These are phyloP conservation scores for Baorangia bicolor DNA, from an alignment of 768 basidiomycete species.

Conservation along the genomic window DNA sequence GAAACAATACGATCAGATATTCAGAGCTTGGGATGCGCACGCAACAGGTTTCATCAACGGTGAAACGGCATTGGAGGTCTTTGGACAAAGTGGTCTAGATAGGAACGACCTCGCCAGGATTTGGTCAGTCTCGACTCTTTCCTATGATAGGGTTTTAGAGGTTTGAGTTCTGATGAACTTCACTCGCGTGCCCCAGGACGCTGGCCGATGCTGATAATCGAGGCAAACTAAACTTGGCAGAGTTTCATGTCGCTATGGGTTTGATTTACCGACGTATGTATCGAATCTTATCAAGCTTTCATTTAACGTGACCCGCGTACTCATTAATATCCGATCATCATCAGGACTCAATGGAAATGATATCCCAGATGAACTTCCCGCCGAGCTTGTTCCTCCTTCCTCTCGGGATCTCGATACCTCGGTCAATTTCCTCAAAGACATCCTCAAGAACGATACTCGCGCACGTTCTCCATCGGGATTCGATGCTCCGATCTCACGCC, in stretches of 20 bases:
- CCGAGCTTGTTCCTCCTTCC: conserved; percentile 90
- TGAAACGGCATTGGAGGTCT: conserved; percentile 83
- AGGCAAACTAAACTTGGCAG: conserved; percentile 91
- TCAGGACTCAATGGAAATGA: conserved; percentile 89
- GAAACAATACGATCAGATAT: conserved; percentile 95
- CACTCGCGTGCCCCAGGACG: conserved; percentile 51
- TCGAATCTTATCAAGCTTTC: neutral
- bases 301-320: neutral
- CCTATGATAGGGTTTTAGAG: neutral
- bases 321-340: neutral
- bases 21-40: conserved; percentile 91
- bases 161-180: neutral
- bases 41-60: conserved; percentile 85
- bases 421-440: conserved; percentile 83
- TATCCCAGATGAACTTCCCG: conserved; percentile 82
- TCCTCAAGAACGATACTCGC: conserved; percentile 85
- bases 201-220: conserved; percentile 92
- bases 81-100: conserved; percentile 87
- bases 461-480: conserved; percentile 57
- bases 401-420: conserved; percentile 85
- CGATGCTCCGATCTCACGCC: conserved; percentile 56
- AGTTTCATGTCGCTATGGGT: conserved; percentile 99
- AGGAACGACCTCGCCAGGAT: conserved; percentile 91
- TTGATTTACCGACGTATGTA: conserved; percentile 91
- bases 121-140: conserved; percentile 58